Conservation (phyloP, 2,329 filamentous ascomycete species). For the Proliferodiscus dingleyae region DNA sequence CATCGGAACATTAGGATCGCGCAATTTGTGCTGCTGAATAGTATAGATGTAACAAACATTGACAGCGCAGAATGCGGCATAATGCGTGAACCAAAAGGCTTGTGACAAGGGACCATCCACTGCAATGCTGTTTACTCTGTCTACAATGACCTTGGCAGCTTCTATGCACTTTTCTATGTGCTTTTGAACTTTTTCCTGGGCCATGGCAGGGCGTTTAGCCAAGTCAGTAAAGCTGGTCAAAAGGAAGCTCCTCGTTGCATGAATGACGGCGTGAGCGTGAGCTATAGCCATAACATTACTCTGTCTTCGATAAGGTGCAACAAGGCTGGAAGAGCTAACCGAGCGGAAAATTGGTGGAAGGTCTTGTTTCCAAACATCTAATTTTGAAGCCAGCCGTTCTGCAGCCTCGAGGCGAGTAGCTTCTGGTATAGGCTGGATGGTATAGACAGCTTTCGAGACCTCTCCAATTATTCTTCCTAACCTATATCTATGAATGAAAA, state of each 20-base stretch:
- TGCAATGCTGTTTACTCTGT: conserved; percentile 37
- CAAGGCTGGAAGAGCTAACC: conserved; percentile 39
- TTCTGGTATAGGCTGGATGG: conserved; percentile 25
- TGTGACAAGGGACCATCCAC: conserved; percentile 35
- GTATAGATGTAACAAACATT: conserved; percentile 42
- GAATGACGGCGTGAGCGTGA: conserved; percentile 33
- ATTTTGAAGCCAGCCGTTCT: too few relatives aligned
- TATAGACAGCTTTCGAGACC: conserved; percentile 38
- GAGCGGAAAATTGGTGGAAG: conserved; percentile 41
- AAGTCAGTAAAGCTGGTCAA: conserved; percentile 29
- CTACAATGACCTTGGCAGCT: conserved; percentile 37
- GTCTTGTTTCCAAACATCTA: conserved; percentile 37
- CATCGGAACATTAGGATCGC: too few relatives aligned
- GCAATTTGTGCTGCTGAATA: conserved; percentile 37
- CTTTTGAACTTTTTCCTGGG: conserved; percentile 18
- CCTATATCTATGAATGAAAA: conserved; percentile 35
- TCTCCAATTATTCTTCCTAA: conserved; percentile 37
- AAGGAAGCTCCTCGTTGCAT: conserved; percentile 32
- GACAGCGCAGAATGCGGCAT: conserved; percentile 42
- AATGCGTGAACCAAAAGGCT: conserved; percentile 40
- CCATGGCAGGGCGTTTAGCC: conserved; percentile 8
- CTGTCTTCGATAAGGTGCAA: conserved; percentile 44
- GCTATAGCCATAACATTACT: conserved; percentile 33
- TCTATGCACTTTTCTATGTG: conserved; percentile 33
- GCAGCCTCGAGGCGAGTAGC: too few relatives aligned